phyloP scores from a whole-genome alignment of 805 yeast species.

The Pichia sporocuriosa region DNA sequence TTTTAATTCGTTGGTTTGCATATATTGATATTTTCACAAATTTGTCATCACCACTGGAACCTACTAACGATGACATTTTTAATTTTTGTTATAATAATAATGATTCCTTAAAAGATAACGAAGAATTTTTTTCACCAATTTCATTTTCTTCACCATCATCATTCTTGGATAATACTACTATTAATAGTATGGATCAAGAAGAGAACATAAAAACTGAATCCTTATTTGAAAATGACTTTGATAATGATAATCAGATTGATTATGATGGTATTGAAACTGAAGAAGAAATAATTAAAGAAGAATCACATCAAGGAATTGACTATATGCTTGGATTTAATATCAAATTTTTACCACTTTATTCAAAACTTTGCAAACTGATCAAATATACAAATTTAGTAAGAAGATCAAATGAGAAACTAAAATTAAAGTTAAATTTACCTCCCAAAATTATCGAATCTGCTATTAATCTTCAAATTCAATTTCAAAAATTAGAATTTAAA shows the following conservation, averaged over 20 bases:
- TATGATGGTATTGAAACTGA: slow-evolving; percentile 22
- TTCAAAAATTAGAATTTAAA: slow-evolving; percentile 25
- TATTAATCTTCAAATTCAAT: slow-evolving; percentile 31
- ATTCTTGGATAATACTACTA: not conserved
- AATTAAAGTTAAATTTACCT: not conserved
- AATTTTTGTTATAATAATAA: slow-evolving; percentile 10
- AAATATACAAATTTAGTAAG: slow-evolving; percentile 24
- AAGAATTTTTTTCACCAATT: slow-evolving; percentile 10
- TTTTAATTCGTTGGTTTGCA: slow-evolving; percentile 62
- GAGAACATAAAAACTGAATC: too few species aligned
- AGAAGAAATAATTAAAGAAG: slow-evolving; percentile 18
- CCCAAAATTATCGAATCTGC: slow-evolving; percentile 31
- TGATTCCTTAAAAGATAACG: not conserved
- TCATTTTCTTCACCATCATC: slow-evolving; percentile 7
- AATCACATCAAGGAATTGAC: slow-evolving; percentile 43
- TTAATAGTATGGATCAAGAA: slow-evolving; percentile 15
- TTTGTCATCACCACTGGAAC: slow-evolving; percentile 44
- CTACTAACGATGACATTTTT: slow-evolving; percentile 22
- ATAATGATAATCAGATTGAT: slow-evolving; percentile 19
- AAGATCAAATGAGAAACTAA: slow-evolving; percentile 6
- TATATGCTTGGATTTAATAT: slow-evolving; percentile 62
- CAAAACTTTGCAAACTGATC: slow-evolving; percentile 40
- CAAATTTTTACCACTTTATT: slow-evolving; percentile 49
- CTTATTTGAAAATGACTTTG: slow-evolving; percentile 5
- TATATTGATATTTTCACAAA: slow-evolving; percentile 61